Conservation (phyloP, 2,329 filamentous ascomycete genomes). For the Trematosphaeria pertusa region DNA sequence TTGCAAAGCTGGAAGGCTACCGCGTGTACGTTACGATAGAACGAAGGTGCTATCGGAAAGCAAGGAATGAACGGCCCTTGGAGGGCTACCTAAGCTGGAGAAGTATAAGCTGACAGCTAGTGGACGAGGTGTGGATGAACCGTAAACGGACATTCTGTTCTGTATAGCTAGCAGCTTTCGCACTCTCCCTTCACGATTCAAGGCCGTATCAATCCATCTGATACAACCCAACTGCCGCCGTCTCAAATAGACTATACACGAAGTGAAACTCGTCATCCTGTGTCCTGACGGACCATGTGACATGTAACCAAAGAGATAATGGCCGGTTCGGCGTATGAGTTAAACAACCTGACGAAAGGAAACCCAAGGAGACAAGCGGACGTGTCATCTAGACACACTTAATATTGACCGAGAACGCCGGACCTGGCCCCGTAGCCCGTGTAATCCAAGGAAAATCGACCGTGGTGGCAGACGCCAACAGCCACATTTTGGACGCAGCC, state of each 20-base stretch:
- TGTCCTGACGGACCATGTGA: neutral
- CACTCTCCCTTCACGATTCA: constrained; percentile 3
- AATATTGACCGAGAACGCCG: constrained; percentile 25
- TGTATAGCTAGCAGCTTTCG: too few species aligned
- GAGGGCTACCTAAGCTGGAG: too few species aligned
- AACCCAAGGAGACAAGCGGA: neutral
- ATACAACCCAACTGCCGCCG: constrained; percentile 4
- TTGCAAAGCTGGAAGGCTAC: too few species aligned
- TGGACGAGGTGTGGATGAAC: too few species aligned
- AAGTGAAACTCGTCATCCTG: constrained; percentile 21
- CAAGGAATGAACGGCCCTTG: too few species aligned
- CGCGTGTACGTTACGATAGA: too few species aligned
- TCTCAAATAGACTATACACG: constrained; percentile 25
- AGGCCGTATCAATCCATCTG: neutral
- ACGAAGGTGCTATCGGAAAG: too few species aligned
- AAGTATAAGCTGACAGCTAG: too few species aligned
- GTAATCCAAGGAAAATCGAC: constrained; percentile 17
- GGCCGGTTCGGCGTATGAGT: constrained; percentile 8
- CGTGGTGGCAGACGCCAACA: constrained; percentile 19
- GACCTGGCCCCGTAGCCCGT: constrained; percentile 14
- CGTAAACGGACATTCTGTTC: too few species aligned
- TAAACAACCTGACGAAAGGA: constrained; percentile 4
- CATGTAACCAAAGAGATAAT: constrained; percentile 9
- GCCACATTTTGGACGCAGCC: constrained; percentile 26
- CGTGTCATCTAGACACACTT: constrained; percentile 7